phyloP scores from a whole-genome alignment of 2,329 filamentous ascomycete species.

The Phaeosphaeriaceae sp. region DNA sequence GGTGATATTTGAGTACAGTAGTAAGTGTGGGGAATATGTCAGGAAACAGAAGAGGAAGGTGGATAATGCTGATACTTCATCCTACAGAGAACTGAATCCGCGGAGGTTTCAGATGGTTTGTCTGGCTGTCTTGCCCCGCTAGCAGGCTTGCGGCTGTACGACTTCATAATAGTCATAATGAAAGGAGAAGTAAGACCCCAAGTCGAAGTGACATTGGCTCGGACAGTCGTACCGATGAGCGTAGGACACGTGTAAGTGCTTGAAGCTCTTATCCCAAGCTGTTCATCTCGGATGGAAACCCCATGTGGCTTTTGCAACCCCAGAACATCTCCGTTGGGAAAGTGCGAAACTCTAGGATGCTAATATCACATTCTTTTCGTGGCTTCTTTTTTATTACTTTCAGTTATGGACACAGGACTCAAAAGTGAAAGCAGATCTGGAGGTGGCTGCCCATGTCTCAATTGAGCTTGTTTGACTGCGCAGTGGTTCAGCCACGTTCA shows the following conservation, averaged over 20 bases:
- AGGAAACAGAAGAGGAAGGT: slow-evolving; percentile 11
- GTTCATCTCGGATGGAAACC: not conserved
- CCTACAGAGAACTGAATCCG: slow-evolving; percentile 1
- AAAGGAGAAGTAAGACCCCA: not conserved
- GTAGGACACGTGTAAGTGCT: not conserved
- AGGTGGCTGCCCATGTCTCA: not conserved
- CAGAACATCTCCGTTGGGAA: not conserved
- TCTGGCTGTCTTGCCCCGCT: slow-evolving; percentile 1
- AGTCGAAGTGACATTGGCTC: not conserved
- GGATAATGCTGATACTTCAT: slow-evolving; percentile 4
- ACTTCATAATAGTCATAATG: not conserved
- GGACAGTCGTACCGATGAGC: not conserved
- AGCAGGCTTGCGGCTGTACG: not conserved
- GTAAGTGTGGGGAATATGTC: not conserved
- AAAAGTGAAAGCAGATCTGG: not conserved
- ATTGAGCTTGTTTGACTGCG: not conserved
- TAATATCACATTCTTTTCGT: too few species aligned
- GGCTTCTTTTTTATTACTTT: not conserved
- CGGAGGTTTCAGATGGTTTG: slow-evolving; percentile 8
- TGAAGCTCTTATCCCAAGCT: not conserved
- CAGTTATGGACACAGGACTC: not conserved
- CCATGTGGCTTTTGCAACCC: not conserved
- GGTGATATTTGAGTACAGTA: not conserved
- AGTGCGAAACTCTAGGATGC: not conserved
- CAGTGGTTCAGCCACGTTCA: not conserved